Percentiles rank a stretch among this genome's conserved stretches.
Evolutionary conservation across 1,284 basidiomycete genomes (phyloP).

Genomic region (Austroboletus niveus): DNA sequence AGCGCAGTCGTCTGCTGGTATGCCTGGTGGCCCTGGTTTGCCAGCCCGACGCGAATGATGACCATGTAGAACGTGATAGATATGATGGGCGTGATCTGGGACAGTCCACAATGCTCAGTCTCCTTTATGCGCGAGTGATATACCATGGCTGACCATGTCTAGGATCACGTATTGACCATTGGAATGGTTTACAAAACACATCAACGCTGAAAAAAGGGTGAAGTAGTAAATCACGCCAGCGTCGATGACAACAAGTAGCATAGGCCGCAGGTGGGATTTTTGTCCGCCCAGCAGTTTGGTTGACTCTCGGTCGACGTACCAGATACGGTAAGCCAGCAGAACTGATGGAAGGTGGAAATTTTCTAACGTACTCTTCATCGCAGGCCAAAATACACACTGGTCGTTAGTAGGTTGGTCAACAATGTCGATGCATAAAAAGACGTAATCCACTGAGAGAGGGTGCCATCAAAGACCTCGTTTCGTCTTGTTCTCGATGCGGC

Average conservation of each 20-base stretch:
- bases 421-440: constrained; percentile 12
- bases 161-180: constrained; percentile 19
- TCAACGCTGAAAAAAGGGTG: constrained; percentile 12
- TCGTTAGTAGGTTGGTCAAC: constrained; percentile 11
- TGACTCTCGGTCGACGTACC: constrained; percentile 17
- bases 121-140: not conserved
- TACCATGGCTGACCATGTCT: constrained; percentile 14
- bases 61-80: constrained; percentile 28
- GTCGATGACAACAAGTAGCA: constrained; percentile 22
- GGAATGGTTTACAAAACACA: constrained; percentile 7
- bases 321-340: constrained; percentile 20
- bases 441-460: constrained; percentile 11
- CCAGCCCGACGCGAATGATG: constrained; percentile 18
- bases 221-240: constrained; percentile 25
- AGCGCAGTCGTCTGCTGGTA: not conserved
- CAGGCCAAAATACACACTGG: constrained; percentile 1
- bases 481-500: not conserved
- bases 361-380: not conserved
- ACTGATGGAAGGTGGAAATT: not conserved
- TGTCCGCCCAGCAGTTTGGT: constrained; percentile 1
- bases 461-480: constrained; percentile 3
- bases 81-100: constrained; percentile 18
- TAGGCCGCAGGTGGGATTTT: constrained; percentile 15
- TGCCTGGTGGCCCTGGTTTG: not conserved
- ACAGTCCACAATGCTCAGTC: not conserved